Evolutionary conservation across 805 yeast genomes (phyloP).

Genomic region (Kluyveromyces starmeri): DNA sequence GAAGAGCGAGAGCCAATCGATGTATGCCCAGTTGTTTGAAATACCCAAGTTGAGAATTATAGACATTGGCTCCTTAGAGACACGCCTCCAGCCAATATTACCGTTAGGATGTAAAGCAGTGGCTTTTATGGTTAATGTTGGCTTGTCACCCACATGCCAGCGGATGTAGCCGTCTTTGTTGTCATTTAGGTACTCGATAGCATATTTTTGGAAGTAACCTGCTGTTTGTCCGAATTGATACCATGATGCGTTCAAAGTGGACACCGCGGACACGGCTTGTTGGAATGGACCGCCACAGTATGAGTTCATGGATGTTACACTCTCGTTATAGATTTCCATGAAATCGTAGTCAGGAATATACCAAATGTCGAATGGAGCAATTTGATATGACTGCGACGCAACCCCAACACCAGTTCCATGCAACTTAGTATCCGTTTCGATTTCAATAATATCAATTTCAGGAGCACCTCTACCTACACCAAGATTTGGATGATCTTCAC

Average conservation of each 20-base stretch:
- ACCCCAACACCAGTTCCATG: conserved; percentile 41
- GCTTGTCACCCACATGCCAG: conserved; percentile 79
- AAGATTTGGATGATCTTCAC: conserved; percentile 77
- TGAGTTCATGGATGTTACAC: conserved; percentile 72
- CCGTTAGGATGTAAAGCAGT: conserved; percentile 84
- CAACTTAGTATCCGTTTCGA: conserved; percentile 50
- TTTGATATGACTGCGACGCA: conserved; percentile 86
- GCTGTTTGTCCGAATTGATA: conserved; percentile 53
- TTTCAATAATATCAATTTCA: conserved; percentile 89
- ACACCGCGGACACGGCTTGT: conserved; percentile 79
- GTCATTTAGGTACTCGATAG: conserved; percentile 70
- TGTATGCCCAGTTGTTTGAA: conserved; percentile 88
- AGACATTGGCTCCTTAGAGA: conserved; percentile 90
- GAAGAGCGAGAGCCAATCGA: conserved; percentile 72
- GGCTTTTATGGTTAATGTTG: conserved; percentile 67
- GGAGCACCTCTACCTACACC: conserved; percentile 94
- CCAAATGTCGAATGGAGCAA: conserved; percentile 95
- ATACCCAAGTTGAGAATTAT: conserved; percentile 81
- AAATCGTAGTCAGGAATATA: conserved; percentile 82
- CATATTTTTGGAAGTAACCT: conserved; percentile 59
- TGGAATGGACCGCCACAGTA: conserved; percentile 92
- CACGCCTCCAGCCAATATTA: conserved; percentile 72
- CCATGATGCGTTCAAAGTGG: conserved; percentile 77
- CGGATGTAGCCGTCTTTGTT: conserved; percentile 62
- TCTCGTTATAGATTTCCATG: conserved; percentile 58